phyloP scores from a whole-genome alignment of 1,139 yeast species.

The Petasospora fabianii region DNA sequence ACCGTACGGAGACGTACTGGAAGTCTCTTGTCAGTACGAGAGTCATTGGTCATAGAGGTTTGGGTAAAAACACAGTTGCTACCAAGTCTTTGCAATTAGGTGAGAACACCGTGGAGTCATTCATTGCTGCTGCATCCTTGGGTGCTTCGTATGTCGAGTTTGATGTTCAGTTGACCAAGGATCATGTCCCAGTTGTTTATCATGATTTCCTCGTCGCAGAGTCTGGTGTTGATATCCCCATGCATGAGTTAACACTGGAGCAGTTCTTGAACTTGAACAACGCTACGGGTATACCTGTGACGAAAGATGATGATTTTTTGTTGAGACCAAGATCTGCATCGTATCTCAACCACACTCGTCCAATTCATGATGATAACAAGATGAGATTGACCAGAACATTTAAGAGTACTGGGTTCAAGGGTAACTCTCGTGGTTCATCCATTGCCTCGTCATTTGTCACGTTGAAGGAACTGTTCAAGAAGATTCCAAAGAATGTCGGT shows the following conservation, averaged over 20 bases:
- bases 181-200: slow-evolving; percentile 85
- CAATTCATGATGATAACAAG: slow-evolving; percentile 43
- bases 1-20: slow-evolving; percentile 85
- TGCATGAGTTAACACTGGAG: slow-evolving; percentile 88
- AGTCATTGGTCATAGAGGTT: slow-evolving; percentile 95
- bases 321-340: slow-evolving; percentile 27
- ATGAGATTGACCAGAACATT: slow-evolving; percentile 86
- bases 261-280: slow-evolving; percentile 72
- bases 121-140: slow-evolving; percentile 92
- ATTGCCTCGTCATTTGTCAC: slow-evolving; percentile 93
- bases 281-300: slow-evolving; percentile 8
- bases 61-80: slow-evolving; percentile 77
- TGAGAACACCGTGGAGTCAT: slow-evolving; percentile 92
- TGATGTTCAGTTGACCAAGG: slow-evolving; percentile 96
- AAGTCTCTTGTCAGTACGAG: slow-evolving; percentile 83
- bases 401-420: slow-evolving; percentile 85
- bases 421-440: slow-evolving; percentile 83
- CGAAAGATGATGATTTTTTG: slow-evolving; percentile 25
- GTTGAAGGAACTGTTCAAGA: slow-evolving; percentile 74
- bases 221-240: slow-evolving; percentile 93
- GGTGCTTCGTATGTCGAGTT: slow-evolving; percentile 94
- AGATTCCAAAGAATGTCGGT: slow-evolving; percentile 80
- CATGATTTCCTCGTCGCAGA: slow-evolving; percentile 96
- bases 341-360: slow-evolving; percentile 17
- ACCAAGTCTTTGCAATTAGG: slow-evolving; percentile 86